Conservation (phyloP, 352 stramenopile genomes). For the Globisporangium echinulatum region DNA sequence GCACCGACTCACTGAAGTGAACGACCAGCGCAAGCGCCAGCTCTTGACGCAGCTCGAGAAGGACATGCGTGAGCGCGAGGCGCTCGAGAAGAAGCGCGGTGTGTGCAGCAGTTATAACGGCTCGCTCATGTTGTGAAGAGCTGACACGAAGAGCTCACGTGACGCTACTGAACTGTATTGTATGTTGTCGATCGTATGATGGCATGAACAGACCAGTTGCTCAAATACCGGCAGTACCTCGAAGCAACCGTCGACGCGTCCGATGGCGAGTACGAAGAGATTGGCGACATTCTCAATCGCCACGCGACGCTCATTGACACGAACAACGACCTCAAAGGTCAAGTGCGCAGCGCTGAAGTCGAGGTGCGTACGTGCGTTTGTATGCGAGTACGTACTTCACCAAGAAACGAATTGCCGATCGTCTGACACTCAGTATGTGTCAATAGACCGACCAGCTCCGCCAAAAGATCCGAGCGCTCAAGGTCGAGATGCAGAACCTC, state of each 20-base stretch:
- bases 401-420: not conserved
- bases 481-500: conserved; percentile 79
- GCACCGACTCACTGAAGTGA: conserved; percentile 59
- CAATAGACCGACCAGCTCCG: conserved; percentile 60
- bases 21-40: conserved; percentile 77
- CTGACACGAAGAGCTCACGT: no score
- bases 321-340: conserved; percentile 82
- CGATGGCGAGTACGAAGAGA: conserved; percentile 82
- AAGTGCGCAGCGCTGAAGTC: conserved; percentile 56
- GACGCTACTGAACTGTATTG: not conserved
- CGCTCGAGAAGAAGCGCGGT: conserved; percentile 68
- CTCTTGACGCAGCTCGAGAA: conserved; percentile 66
- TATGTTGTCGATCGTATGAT: not conserved
- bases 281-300: conserved; percentile 79
- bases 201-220: conserved; percentile 38
- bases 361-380: conserved; percentile 21
- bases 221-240: conserved; percentile 83
- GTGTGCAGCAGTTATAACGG: not conserved
- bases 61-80: conserved; percentile 52
- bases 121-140: not conserved
- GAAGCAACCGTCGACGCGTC: conserved; percentile 76
- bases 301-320: conserved; percentile 82
- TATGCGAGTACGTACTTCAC: not conserved
- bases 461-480: conserved; percentile 68
- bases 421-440: not conserved